Conservation (phyloP, 1,284 basidiomycete genomes). For the Microstroma glucosiphilum region DNA sequence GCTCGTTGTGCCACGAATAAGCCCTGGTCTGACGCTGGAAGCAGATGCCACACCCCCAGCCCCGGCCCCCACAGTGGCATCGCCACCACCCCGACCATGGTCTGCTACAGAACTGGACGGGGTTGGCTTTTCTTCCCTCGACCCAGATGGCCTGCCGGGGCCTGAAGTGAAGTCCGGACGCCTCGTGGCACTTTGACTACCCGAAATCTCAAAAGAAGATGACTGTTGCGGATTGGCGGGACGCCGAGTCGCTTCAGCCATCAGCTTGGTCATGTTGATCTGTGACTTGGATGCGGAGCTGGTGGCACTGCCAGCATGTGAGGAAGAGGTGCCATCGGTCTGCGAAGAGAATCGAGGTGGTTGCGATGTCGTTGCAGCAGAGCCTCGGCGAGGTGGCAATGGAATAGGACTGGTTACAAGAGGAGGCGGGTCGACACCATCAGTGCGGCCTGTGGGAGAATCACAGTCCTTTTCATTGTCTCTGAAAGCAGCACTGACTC, state of each 20-base stretch:
- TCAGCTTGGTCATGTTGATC: conserved; percentile 42
- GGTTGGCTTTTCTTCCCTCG: background rate
- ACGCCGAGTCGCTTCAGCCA: conserved; percentile 29
- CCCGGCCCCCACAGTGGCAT: background rate
- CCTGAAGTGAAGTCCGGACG: background rate
- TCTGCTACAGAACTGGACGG: conserved; percentile 5
- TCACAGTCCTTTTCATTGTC: background rate
- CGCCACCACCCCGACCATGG: background rate
- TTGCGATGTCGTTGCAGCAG: background rate
- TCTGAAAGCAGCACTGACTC: conserved; percentile 6
- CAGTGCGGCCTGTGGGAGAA: conserved; percentile 12
- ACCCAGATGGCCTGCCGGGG: background rate
- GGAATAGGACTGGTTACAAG: too few relatives aligned
- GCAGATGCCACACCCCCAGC: background rate
- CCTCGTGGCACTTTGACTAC: background rate
- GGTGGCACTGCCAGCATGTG: background rate
- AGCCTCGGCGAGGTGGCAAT: background rate
- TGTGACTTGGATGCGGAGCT: conserved; percentile 1
- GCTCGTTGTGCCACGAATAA: background rate
- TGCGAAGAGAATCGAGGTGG: background rate
- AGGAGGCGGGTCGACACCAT: background rate
- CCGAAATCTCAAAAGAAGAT: background rate
- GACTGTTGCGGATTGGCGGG: too few relatives aligned
- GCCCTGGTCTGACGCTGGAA: background rate
- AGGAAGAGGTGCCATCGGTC: background rate